Base-by-base conservation (phyloP, 2,329 filamentous ascomycete species). In the Leptosphaerulina australis region DNA sequence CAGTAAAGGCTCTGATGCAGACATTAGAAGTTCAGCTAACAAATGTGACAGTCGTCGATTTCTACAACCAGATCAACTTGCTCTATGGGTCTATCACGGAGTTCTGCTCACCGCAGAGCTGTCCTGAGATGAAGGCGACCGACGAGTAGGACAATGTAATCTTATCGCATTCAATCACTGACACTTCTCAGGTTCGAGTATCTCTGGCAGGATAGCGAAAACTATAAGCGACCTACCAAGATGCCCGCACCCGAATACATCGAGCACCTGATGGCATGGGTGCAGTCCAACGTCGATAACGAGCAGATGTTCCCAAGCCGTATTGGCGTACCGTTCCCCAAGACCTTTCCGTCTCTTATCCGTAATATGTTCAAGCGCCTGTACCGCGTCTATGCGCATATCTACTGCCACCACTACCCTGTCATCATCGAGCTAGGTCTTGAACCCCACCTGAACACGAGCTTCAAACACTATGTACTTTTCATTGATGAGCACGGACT, bases 51-150 rank as follows among this genome's bases (percentile, higher is more conserved):
- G 92, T 99, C 79, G 94, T 99, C 79, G 94, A 99, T 77, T 99
- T 99, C 77, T 99, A 99, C 84, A 99, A 99, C 79, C 94, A 99
- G 77, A 96, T 99, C 80, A 99, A 99, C 77, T 83, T 99, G 26
- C 87, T 99, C 52, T 99, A 99, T 74, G 95, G 95, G 52, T 94
- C 94, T 60, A 99, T 99, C 71, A 99, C 94, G 53, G 94, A 99
- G 72, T 99, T 99, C 77, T 99, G 94, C 81, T 97, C 94, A 20
- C 93, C 94, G 24, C 88, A 94, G 72, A 91, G 91, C 59, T 99
- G 94, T 74, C 94, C 94, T 0, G 94, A 97, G 78, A 99, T 99
- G 94, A 99, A 99, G 77, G 94, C 94, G n/a, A 99, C 94, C 8
- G 95, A 99, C 77, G 94, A 99, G 88, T 94, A 82, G 59, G 84